A percentile compares a stretch with the other conserved stretches of the same genome.
phyloP scores from a whole-genome alignment of 192 early-diverging fungal species.

The Linderina pennispora region DNA sequence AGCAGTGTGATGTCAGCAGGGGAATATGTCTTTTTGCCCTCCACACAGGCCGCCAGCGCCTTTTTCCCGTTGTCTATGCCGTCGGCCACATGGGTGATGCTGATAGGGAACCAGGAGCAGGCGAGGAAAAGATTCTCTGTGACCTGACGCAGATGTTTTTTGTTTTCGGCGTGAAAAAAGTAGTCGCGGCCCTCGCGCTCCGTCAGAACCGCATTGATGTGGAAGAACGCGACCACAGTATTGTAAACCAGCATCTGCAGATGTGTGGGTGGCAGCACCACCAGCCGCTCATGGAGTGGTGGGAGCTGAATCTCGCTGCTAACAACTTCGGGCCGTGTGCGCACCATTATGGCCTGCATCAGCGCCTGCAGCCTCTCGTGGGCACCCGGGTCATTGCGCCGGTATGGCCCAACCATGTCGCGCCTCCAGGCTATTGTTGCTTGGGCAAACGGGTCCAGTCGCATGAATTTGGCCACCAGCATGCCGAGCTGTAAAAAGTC shows the following conservation, averaged over 20 bases:
- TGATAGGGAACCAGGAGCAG: slow-evolving; percentile 62
- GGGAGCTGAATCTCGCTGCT: slow-evolving; percentile 57
- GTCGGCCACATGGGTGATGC: slow-evolving; percentile 26
- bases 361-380: slow-evolving; percentile 46
- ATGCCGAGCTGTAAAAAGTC: slow-evolving; percentile 51
- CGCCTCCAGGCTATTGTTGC: slow-evolving; percentile 41
- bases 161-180: slow-evolving; percentile 62
- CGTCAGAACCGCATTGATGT: slow-evolving; percentile 59
- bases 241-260: slow-evolving; percentile 40
- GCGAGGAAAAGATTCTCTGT: slow-evolving; percentile 57
- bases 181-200: slow-evolving; percentile 65
- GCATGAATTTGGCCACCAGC: slow-evolving; percentile 54
- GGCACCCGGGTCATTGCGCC: slow-evolving; percentile 44
- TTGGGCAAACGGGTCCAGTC: slow-evolving; percentile 56
- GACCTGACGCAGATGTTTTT: slow-evolving; percentile 49
- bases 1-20: slow-evolving; percentile 16
- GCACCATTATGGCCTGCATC: slow-evolving; percentile 69
- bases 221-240: slow-evolving; percentile 53
- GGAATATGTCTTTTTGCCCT: slow-evolving; percentile 34
- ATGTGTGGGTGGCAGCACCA: slow-evolving; percentile 21
- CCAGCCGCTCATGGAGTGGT: slow-evolving; percentile 47
- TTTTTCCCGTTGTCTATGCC: slow-evolving; percentile 23
- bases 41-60: slow-evolving; percentile 30
- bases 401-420: slow-evolving; percentile 52
- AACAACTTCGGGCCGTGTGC: slow-evolving; percentile 55